phyloP scores from a whole-genome alignment of 805 yeast genomes.

The Metschnikowia vanudenii region DNA sequence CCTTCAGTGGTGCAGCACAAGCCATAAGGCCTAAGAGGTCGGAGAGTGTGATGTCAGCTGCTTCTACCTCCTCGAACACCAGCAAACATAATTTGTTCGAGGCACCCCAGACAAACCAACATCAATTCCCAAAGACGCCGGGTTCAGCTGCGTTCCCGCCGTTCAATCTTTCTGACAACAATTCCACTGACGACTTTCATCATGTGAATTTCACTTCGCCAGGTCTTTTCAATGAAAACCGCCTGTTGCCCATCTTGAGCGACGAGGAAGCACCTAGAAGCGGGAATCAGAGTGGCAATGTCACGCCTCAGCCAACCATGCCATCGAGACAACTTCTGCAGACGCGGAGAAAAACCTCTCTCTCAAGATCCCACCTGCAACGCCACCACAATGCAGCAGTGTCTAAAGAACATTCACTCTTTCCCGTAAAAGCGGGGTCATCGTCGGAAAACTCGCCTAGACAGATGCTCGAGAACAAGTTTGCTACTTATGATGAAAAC shows the following conservation, averaged over 20 bases:
- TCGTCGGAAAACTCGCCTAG: constrained; percentile 10
- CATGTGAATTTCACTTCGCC: constrained; percentile 9
- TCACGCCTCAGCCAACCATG: constrained; percentile 15
- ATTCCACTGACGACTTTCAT: constrained; percentile 19
- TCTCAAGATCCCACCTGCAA: constrained; percentile 18
- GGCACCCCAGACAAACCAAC: constrained; percentile 6
- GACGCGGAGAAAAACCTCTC: constrained; percentile 17
- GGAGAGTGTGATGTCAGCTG: constrained; percentile 39
- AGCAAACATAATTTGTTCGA: constrained; percentile 18
- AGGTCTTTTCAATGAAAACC: constrained; percentile 12
- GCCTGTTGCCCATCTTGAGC: constrained; percentile 17
- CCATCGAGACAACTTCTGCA: constrained; percentile 21
- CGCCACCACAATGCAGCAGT: constrained; percentile 10
- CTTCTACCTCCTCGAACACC: constrained; percentile 36
- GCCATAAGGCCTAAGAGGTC: constrained; percentile 36
- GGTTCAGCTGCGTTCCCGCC: constrained; percentile 22
- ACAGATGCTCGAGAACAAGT: constrained; percentile 2
- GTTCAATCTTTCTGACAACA: constrained; percentile 15
- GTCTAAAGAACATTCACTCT: constrained; percentile 4
- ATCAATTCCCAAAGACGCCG: constrained; percentile 14
- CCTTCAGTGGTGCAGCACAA: constrained; percentile 20
- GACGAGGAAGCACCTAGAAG: constrained; percentile 15
- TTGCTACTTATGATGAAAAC: constrained; percentile 1
- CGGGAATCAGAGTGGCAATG: constrained; percentile 4
- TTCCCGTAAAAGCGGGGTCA: constrained; percentile 8